These are phyloP conservation scores for Amanita pseudoporphyria DNA, from an alignment of 768 basidiomycete genomes.

Conservation along the genomic window DNA sequence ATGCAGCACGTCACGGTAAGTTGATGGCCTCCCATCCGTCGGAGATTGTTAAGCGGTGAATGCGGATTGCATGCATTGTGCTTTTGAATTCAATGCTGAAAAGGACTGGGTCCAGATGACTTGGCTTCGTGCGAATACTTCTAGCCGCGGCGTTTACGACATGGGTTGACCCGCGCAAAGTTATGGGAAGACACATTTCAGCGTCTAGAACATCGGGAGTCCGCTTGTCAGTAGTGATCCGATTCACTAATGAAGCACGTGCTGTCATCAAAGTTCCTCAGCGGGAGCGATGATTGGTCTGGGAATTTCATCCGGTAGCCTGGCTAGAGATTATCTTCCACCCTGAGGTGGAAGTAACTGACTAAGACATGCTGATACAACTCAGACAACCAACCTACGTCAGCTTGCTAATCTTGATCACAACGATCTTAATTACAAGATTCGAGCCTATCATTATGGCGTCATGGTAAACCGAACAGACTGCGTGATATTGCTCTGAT, in stretches of 20 bases:
- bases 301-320: slow-evolving; percentile 6
- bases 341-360: slow-evolving; percentile 4
- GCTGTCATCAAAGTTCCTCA: neutral
- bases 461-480: neutral
- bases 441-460: neutral
- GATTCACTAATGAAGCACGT: slow-evolving; percentile 4
- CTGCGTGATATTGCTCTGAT: neutral
- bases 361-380: neutral
- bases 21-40: neutral
- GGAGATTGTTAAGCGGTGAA: neutral
- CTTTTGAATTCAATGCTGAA: neutral
- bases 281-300: neutral
- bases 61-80: neutral
- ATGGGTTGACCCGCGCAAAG: neutral
- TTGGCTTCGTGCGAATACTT: neutral
- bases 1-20: neutral
- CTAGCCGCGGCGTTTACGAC: neutral
- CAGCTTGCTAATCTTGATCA: neutral
- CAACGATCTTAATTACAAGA: neutral
- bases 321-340: slow-evolving; percentile 1
- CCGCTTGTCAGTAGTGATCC: neutral
- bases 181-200: neutral
- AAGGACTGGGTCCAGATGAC: neutral
- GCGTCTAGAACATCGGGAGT: neutral
- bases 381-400: neutral